Percentiles rank a stretch among this genome's conserved stretches.
These are phyloP conservation scores for Picea abies DNA, from an alignment of 83 land plant genomes.

Conservation along the genomic window DNA sequence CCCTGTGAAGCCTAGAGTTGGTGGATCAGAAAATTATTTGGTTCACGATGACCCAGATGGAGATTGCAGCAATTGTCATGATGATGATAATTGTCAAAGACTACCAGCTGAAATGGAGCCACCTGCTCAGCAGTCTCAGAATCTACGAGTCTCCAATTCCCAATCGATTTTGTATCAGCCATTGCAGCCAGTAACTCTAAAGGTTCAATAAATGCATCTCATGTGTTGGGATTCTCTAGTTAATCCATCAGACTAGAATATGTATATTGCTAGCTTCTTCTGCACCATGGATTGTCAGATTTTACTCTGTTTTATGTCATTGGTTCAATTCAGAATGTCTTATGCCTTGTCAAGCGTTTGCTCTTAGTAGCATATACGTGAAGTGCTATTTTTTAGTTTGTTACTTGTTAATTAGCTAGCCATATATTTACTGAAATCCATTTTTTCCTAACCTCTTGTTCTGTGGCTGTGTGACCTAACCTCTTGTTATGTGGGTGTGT, in stretches of 20 bases:
- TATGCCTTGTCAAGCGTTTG: too few relatives aligned
- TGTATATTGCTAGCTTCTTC: not conserved
- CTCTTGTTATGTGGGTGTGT: too few relatives aligned
- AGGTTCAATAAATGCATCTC: conserved; percentile 5
- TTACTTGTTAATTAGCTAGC: too few relatives aligned
- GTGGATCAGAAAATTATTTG: conserved; percentile 9
- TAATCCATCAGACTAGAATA: not conserved
- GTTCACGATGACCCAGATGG: conserved; percentile 18
- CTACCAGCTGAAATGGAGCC: not conserved
- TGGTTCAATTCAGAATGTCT: too few relatives aligned
- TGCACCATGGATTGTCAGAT: not conserved
- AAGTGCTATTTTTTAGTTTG: not conserved
- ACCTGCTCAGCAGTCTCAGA: conserved; percentile 9
- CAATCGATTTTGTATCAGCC: conserved; percentile 6
- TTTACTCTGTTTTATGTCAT: too few relatives aligned
- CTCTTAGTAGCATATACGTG: not conserved
- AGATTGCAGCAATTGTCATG: not conserved
- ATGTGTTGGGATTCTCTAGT: not conserved
- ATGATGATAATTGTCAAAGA: not conserved
- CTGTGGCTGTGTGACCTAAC: too few relatives aligned
- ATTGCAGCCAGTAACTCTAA: conserved; percentile 15
- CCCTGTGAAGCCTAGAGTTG: conserved; percentile 12
- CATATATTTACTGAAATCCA: too few relatives aligned
- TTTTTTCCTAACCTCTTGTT: too few relatives aligned
- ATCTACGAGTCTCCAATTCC: not conserved